These are phyloP conservation scores for Suillus weaverae DNA, from an alignment of 768 basidiomycete species.

Conservation along the genomic window DNA sequence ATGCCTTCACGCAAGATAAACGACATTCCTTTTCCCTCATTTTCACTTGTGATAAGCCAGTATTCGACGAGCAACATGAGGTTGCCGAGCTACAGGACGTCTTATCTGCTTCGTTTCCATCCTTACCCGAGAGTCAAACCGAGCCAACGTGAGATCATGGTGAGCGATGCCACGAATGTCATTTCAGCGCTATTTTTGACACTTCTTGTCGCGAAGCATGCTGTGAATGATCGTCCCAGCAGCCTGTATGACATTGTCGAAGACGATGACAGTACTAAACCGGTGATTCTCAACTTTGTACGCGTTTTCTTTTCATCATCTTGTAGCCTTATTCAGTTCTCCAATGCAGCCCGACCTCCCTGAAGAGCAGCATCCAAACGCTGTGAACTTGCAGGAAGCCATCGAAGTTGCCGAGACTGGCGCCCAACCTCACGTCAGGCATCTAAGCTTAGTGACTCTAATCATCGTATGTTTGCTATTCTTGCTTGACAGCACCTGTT, in stretches of 20 bases:
- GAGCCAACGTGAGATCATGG: constrained; percentile 9
- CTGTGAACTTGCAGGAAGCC: neutral
- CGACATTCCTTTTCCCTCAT: constrained; percentile 1
- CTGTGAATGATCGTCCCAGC: neutral
- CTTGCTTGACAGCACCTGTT: neutral
- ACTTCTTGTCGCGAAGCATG: neutral
- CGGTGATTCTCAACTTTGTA: neutral
- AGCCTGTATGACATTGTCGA: neutral
- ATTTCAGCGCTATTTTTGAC: neutral
- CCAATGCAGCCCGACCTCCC: neutral
- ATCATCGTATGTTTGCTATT: constrained; percentile 4
- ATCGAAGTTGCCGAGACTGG: neutral
- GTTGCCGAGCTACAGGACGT: constrained; percentile 12
- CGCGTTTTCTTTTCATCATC: neutral
- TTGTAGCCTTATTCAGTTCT: neutral
- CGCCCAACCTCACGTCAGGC: neutral
- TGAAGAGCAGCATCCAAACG: neutral
- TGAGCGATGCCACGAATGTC: constrained; percentile 1
- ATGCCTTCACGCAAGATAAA: neutral
- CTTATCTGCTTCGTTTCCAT: constrained; percentile 13
- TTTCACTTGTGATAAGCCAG: neutral
- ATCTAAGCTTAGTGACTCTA: neutral
- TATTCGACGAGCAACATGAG: constrained; percentile 1
- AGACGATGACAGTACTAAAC: neutral
- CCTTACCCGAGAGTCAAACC: constrained; percentile 13